Conservation (phyloP, 23 red algal genomes). For the Gracilaria domingensis region DNA sequence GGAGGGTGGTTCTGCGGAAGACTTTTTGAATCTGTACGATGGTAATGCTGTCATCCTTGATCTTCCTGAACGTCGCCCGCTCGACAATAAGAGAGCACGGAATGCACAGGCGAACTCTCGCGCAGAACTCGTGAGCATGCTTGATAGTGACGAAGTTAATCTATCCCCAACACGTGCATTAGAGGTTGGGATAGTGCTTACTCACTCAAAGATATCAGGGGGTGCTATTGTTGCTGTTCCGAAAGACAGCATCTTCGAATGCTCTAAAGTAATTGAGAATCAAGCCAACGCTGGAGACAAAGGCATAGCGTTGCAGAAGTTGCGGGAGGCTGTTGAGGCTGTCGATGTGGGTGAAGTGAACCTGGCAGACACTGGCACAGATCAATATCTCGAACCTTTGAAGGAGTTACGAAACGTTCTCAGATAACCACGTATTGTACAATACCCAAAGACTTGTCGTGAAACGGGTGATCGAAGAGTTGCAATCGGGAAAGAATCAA, state of each 20-base stretch:
- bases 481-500: background rate
- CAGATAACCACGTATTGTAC: background rate
- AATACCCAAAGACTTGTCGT: background rate
- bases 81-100: constrained; percentile 60
- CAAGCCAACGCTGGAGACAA: constrained; percentile 7
- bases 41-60: constrained; percentile 31
- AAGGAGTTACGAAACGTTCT: constrained; percentile 9
- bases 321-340: constrained; percentile 22
- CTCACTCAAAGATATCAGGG: constrained; percentile 13
- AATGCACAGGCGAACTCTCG: constrained; percentile 34
- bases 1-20: constrained; percentile 15
- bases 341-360: background rate
- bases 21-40: constrained; percentile 62
- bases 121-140: background rate
- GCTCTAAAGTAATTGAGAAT: constrained; percentile 17
- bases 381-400: constrained; percentile 17
- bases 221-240: constrained; percentile 15
- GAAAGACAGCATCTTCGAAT: background rate
- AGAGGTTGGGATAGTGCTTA: constrained; percentile 24
- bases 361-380: background rate
- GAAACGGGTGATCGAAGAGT: background rate
- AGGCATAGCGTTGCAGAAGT: background rate
- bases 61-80: constrained; percentile 55
- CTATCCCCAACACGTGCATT: background rate
- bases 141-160: constrained; percentile 26